Evolutionary conservation across 2,329 filamentous ascomycete species (phyloP).

Genomic region (Aspergillus arachidicola): DNA sequence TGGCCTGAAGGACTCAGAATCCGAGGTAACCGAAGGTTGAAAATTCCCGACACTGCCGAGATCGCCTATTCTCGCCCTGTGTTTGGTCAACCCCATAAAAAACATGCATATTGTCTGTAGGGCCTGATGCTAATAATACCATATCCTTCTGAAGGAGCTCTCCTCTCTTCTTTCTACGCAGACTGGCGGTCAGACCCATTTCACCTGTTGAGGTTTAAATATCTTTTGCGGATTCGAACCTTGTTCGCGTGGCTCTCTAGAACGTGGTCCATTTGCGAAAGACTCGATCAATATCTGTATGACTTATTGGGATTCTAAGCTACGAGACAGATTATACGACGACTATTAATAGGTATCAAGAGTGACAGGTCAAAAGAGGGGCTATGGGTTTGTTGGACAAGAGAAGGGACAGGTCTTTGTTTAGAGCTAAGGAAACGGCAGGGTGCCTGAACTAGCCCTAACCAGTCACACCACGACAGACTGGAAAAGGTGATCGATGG

Average conservation of each 20-base stretch:
- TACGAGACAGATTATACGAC: neutral
- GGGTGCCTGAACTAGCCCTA: neutral
- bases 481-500: neutral
- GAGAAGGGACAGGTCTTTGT: neutral
- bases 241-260: neutral
- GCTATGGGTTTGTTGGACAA: neutral
- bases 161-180: too few species aligned
- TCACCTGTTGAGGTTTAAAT: neutral
- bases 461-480: neutral
- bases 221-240: neutral
- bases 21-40: neutral
- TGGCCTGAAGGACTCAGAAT: neutral
- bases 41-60: neutral
- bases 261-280: too few species aligned
- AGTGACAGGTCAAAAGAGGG: neutral
- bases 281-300: neutral
- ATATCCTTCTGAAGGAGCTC: too few species aligned
- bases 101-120: neutral
- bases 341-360: neutral
- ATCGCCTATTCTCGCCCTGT: neutral
- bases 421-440: neutral
- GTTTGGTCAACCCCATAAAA: neutral
- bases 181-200: neutral
- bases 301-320: neutral
- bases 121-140: constrained; percentile 1